phyloP scores from a whole-genome alignment of 75 land plant genomes.

The Picea sitchensis region DNA sequence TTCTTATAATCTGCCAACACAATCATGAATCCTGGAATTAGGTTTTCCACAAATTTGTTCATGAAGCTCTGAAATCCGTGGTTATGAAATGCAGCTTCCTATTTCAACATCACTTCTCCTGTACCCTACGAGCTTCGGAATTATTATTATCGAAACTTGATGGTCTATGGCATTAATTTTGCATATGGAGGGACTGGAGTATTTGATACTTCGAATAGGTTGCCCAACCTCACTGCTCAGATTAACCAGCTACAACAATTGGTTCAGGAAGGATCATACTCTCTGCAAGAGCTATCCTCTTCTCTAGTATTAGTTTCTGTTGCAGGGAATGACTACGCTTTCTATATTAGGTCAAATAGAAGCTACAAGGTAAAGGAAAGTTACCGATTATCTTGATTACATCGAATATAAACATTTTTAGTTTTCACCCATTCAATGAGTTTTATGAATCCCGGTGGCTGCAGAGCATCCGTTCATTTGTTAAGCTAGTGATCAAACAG shows the following conservation, averaged over 20 bases:
- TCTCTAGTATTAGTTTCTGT: slow-evolving; percentile 38
- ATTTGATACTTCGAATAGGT: slow-evolving; percentile 10
- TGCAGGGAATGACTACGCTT: slow-evolving; percentile 50
- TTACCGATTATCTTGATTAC: too few relatives aligned
- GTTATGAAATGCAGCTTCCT: slow-evolving; percentile 4
- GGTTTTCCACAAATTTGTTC: background rate
- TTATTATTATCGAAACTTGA: background rate
- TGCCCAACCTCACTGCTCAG: slow-evolving; percentile 13
- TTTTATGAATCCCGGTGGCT: too few relatives aligned
- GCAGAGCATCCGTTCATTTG: slow-evolving; percentile 13
- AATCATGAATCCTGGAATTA: background rate
- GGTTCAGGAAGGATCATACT: slow-evolving; percentile 1
- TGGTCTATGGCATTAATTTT: slow-evolving; percentile 20
- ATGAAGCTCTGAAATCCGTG: background rate
- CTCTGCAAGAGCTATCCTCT: slow-evolving; percentile 3
- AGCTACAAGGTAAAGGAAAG: background rate
- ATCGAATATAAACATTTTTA: too few relatives aligned
- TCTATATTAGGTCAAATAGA: slow-evolving; percentile 12
- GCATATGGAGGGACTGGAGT: slow-evolving; percentile 25
- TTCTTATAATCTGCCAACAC: background rate
- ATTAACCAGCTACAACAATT: slow-evolving; percentile 10
- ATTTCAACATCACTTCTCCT: background rate
- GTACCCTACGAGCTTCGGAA: slow-evolving; percentile 5
- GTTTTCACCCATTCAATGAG: too few relatives aligned
- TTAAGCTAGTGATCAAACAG: slow-evolving; percentile 29